A percentile compares a stretch with the other conserved stretches of the same genome.
These are phyloP conservation scores for Pseudogymnoascus sp. DNA, from an alignment of 2,329 filamentous ascomycete species.

Conservation along the genomic window DNA sequence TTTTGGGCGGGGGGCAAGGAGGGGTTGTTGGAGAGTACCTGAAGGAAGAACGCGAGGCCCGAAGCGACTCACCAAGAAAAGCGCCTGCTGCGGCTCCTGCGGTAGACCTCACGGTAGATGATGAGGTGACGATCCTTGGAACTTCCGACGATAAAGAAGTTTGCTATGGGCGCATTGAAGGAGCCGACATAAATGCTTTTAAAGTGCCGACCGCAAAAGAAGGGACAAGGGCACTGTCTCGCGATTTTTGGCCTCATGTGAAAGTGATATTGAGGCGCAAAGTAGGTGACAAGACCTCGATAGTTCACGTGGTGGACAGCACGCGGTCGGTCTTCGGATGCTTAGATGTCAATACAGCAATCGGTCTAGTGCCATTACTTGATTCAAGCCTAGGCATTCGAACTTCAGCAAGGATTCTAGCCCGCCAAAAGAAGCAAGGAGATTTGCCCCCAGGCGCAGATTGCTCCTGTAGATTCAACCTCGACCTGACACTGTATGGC, in stretches of 20 bases:
- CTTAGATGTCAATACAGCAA: conserved; percentile 61
- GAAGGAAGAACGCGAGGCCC: conserved; percentile 49
- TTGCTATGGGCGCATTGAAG: conserved; percentile 72
- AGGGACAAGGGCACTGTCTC: conserved; percentile 47
- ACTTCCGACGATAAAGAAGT: conserved; percentile 63
- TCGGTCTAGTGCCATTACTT: conserved; percentile 63
- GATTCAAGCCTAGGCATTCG: conserved; percentile 61
- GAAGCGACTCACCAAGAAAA: conserved; percentile 27
- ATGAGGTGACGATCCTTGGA: conserved; percentile 51
- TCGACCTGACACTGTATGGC: conserved; percentile 75
- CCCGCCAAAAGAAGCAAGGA: conserved; percentile 52
- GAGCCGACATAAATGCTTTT: conserved; percentile 57
- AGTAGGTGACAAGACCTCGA: conserved; percentile 45
- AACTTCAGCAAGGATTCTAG: conserved; percentile 62
- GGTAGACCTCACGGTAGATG: conserved; percentile 35
- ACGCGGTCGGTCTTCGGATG: conserved; percentile 64
- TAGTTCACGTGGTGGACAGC: conserved; percentile 68
- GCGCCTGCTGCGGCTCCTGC: conserved; percentile 25
- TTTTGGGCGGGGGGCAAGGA: conserved; percentile 43
- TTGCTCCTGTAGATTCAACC: conserved; percentile 52
- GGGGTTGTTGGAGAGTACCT: conserved; percentile 60
- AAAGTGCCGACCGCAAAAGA: conserved; percentile 63
- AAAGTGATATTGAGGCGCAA: conserved; percentile 62
- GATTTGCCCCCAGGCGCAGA: conserved; percentile 54
- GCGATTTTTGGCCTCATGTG: conserved; percentile 62